A percentile compares a stretch with the other conserved stretches of the same genome.
Conservation (phyloP, 106 monocot species). For the Acorus gramineus region DNA sequence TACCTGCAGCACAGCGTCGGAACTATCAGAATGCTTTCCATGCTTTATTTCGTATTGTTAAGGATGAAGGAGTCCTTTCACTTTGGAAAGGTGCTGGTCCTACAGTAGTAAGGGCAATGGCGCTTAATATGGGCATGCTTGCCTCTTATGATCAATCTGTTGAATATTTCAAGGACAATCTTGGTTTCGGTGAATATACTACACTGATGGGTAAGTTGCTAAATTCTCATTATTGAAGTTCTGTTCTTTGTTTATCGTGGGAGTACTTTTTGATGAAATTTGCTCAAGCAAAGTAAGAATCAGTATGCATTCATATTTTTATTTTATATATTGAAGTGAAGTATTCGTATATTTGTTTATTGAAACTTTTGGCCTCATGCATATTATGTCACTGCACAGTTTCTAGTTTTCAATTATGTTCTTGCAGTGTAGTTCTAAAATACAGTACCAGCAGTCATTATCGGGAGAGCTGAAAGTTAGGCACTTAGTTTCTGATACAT, state of each 20-base stretch:
- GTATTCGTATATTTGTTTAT: too few relatives aligned
- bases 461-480: too few relatives aligned
- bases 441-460: too few relatives aligned
- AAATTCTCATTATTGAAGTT: background rate
- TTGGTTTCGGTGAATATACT: conserved; percentile 67
- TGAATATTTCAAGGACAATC: conserved; percentile 73
- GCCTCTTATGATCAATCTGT: conserved; percentile 90
- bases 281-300: too few relatives aligned
- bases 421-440: too few relatives aligned
- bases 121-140: conserved; percentile 95
- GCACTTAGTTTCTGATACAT: too few relatives aligned
- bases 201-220: conserved; percentile 54
- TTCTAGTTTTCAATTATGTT: too few relatives aligned
- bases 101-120: conserved; percentile 81
- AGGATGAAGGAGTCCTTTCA: conserved; percentile 72
- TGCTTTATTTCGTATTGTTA: conserved; percentile 56
- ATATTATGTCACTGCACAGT: too few relatives aligned
- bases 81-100: conserved; percentile 92
- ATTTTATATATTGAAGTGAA: too few relatives aligned
- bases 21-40: conserved; percentile 79
- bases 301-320: too few relatives aligned
- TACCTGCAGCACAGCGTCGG: conserved; percentile 60
- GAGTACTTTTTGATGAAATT: too few relatives aligned
- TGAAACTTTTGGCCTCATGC: too few relatives aligned
- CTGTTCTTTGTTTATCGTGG: background rate